Base-by-base conservation (phyloP, 306 rosid genomes). In the Cucumis sativus region DNA sequence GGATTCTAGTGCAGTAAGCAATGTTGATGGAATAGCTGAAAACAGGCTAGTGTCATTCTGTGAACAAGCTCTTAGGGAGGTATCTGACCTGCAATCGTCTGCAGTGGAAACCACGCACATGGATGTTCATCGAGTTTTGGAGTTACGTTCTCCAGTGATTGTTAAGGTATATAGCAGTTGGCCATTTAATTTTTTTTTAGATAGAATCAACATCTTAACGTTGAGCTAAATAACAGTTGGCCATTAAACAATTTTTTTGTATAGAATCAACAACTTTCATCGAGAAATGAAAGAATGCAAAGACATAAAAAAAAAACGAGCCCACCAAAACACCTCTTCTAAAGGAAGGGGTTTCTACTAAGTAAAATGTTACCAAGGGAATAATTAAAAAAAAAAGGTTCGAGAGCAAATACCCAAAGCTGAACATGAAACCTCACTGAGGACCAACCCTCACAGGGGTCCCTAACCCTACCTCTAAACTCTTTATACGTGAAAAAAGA, bases 1-100 rank as follows among this genome's bases (percentile, higher is more conserved):
- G 56, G 79, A 81, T 69, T 86, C 90, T 64, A 85, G 82, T n/a
- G 81, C 80, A 14, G 96, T 86, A 83, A 86, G 86, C 81, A 87
- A 89, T 69, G 81, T 96, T 59, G 97, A 88, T 78, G 87, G 88
- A 82, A 62, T 89, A 83, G 99, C 97, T 62, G 99, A 92, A 86
- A 97, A 83, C 82, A 92, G 91, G 85, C 83, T 96, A 81, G 91
- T 91, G 58, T 87, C 98, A 72, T 91, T 96, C 88, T 96, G 96
- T 70, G 98, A 89, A 76, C 92, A 89, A 85, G 96, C 89, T 33
- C 98, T 96, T 79, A 84, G 88, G 85, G 99, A 91, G 87, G 99
- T 97, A 81, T 96, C 99, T 75, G 97, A 96, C 41, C 88, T 96
- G 80, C 99, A 96, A 85, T 85, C 91, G 56, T 85, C 80, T 85